phyloP scores from a whole-genome alignment of 495 filamentous ascomycete species.

The Daldinia bambusicola region DNA sequence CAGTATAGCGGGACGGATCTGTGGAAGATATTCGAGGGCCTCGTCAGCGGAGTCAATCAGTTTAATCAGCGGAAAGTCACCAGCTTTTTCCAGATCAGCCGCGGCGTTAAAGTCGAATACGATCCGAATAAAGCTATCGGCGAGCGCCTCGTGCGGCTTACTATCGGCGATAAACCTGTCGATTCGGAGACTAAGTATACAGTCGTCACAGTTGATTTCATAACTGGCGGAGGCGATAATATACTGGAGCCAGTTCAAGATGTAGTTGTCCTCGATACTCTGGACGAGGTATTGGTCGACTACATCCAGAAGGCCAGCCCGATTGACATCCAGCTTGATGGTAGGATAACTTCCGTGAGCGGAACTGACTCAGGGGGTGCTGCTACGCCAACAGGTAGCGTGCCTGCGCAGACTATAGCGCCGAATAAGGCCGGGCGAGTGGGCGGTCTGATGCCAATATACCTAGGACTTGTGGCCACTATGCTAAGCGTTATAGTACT shows the following conservation, averaged over 20 bases:
- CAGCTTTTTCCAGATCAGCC: constrained; percentile 63
- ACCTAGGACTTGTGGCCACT: constrained; percentile 10
- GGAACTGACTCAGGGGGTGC: constrained; percentile 15
- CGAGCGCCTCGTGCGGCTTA: constrained; percentile 54
- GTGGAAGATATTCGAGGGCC: constrained; percentile 62
- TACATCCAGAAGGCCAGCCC: constrained; percentile 59
- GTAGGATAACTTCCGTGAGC: constrained; percentile 55
- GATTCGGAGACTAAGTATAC: constrained; percentile 55
- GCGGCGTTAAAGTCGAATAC: constrained; percentile 59
- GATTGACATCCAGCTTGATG: constrained; percentile 59
- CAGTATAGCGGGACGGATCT: constrained; percentile 56
- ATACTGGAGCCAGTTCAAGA: constrained; percentile 53
- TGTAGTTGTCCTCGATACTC: constrained; percentile 57
- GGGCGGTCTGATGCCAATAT: neutral
- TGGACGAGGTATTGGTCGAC: constrained; percentile 61
- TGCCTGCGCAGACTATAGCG: neutral
- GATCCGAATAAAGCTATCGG: constrained; percentile 51
- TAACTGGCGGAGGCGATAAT: constrained; percentile 66
- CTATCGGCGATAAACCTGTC: constrained; percentile 53
- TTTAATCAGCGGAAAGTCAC: constrained; percentile 59
- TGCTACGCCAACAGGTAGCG: constrained; percentile 3
- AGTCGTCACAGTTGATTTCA: constrained; percentile 65
- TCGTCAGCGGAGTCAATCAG: constrained; percentile 57
- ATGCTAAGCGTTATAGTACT: constrained; percentile 4
- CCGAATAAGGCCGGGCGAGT: constrained; percentile 14